These are phyloP conservation scores for Colletotrichum sp. DNA, from an alignment of 2,329 filamentous ascomycete species.

Conservation along the genomic window DNA sequence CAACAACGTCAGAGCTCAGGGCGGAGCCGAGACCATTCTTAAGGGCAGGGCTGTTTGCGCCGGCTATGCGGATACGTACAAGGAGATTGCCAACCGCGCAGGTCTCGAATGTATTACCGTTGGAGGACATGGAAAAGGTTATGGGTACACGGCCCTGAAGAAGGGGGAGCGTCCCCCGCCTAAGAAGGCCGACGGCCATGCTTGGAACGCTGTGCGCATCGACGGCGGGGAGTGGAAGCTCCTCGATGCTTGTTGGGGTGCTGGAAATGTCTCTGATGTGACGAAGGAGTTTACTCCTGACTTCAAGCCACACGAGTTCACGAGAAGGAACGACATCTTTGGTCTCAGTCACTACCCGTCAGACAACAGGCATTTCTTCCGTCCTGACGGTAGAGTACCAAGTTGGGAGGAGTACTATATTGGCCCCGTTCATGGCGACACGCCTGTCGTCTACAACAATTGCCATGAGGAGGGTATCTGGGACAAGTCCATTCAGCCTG, in stretches of 20 bases:
- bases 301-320: slow-evolving; percentile 71
- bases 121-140: slow-evolving; percentile 85
- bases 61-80: slow-evolving; percentile 86
- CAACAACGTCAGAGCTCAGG: slow-evolving; percentile 68
- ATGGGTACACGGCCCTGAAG: slow-evolving; percentile 68
- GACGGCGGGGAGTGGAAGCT: slow-evolving; percentile 91
- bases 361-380: slow-evolving; percentile 73
- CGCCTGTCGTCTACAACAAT: slow-evolving; percentile 50
- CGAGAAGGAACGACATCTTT: slow-evolving; percentile 76
- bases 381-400: slow-evolving; percentile 70
- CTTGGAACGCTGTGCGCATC: slow-evolving; percentile 92
- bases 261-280: slow-evolving; percentile 66
- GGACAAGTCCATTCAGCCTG: slow-evolving; percentile 66
- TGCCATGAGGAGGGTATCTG: slow-evolving; percentile 57
- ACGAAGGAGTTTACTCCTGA: slow-evolving; percentile 66
- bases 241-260: slow-evolving; percentile 92
- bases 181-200: slow-evolving; percentile 70
- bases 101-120: slow-evolving; percentile 81
- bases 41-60: slow-evolving; percentile 87
- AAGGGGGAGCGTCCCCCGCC: slow-evolving; percentile 71
- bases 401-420: slow-evolving; percentile 85
- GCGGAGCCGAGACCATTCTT: slow-evolving; percentile 75
- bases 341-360: slow-evolving; percentile 80
- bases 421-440: slow-evolving; percentile 59
- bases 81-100: slow-evolving; percentile 76